Evolutionary conservation across 345 rosid species (phyloP).

Genomic region (Rhodomyrtus tomentosa): DNA sequence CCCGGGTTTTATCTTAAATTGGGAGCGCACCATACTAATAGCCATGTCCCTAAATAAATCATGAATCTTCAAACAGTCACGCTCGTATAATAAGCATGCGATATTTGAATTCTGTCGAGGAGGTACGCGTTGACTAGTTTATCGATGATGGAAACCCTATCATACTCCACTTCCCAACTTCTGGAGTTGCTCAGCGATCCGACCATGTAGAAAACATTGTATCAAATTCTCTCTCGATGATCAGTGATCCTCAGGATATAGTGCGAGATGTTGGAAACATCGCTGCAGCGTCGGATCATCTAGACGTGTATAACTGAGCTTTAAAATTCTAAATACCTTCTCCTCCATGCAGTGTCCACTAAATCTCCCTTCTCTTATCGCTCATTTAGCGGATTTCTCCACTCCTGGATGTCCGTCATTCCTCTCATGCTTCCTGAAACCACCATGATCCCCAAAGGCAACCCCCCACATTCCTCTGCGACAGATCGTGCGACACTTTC

Average conservation of each 20-base stretch:
- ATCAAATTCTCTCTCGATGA: background rate
- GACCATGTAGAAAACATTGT: background rate
- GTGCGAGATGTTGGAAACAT: constrained; percentile 8
- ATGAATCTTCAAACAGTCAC: constrained; percentile 1
- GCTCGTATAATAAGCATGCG: background rate
- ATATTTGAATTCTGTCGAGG: background rate
- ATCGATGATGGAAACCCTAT: background rate
- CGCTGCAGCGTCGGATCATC: background rate
- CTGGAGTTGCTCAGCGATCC: background rate
- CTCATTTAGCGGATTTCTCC: constrained; percentile 3
- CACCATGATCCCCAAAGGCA: constrained; percentile 4
- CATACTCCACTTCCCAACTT: background rate
- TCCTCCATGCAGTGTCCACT: background rate
- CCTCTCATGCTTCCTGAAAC: constrained; percentile 5
- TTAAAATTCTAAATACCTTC: background rate
- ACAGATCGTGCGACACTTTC: background rate
- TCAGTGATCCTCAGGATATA: constrained; percentile 1
- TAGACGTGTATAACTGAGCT: constrained; percentile 8
- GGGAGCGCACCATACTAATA: background rate
- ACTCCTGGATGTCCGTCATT: background rate
- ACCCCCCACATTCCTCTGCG: constrained; percentile 4
- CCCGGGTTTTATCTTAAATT: background rate
- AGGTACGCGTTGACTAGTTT: background rate
- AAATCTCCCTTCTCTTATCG: background rate
- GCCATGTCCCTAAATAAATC: constrained; percentile 14